phyloP scores from a whole-genome alignment of 441 rosid species.

The Capsella rubella region DNA sequence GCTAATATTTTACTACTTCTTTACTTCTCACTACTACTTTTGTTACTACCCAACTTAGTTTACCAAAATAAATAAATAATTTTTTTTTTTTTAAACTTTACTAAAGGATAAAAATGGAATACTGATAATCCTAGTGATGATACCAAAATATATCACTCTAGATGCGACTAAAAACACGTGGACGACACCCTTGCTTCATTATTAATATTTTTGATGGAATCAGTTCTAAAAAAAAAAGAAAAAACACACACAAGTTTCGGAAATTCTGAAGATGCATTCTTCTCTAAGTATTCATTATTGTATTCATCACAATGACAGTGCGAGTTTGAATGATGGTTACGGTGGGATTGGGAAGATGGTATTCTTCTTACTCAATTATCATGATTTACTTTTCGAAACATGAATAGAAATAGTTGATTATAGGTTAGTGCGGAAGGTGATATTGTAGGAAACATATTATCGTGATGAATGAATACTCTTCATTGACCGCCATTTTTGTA shows the following conservation, averaged over 20 bases:
- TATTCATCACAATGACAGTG: slow-evolving; percentile 1
- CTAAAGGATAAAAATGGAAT: neutral
- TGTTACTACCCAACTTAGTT: neutral
- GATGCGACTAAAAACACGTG: neutral
- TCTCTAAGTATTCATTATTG: slow-evolving; percentile 18
- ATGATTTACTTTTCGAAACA: neutral
- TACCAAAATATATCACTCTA: neutral
- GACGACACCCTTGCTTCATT: neutral
- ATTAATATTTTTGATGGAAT: neutral
- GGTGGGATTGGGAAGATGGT: slow-evolving; percentile 13
- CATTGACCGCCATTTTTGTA: slow-evolving; percentile 2
- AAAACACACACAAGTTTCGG: neutral
- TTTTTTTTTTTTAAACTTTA: neutral
- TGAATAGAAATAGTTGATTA: neutral
- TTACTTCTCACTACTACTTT: neutral
- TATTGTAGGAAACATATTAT: neutral
- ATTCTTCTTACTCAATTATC: neutral
- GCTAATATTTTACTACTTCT: slow-evolving; percentile 6
- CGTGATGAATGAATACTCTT: neutral
- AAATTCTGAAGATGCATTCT: neutral
- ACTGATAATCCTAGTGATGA: neutral
- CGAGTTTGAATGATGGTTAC: slow-evolving; percentile 3
- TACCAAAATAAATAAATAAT: neutral
- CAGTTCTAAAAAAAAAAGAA: neutral
- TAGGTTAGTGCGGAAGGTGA: neutral